Evolutionary conservation across 352 stramenopile species (phyloP), one percentile per base, ranked within the genome.

Genomic region (Blastocystis sp.): DNA sequence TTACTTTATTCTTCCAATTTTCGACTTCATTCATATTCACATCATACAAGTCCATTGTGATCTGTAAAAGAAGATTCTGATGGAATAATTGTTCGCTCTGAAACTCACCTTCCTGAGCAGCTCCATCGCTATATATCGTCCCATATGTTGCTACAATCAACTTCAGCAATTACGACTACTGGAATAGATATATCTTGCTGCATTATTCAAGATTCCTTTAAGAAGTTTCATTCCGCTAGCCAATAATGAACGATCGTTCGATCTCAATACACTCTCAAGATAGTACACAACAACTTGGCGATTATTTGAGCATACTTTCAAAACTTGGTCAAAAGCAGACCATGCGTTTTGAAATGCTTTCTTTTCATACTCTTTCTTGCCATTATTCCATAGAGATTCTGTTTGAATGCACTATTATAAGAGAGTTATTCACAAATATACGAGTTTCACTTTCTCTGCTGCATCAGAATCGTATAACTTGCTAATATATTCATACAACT

Each of bases 11-110:
- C 2, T 66, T n/a, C 23, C 26, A 68, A 64, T 26, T 66, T 15
- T 68, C 8, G 1, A 84, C 50, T 23, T 8, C 37, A 2, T 59
- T n/a, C 3, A 43, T n/a, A 18, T 47, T 41, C 11, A 47, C 8
- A 45, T 84, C 73, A 43, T 66, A 84, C 34, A 84, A n/a, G 20
- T 84, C 53, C 20, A 66, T 66, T 3, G 73, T 84, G 3, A 84
- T 41, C 11, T 20, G 5, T 26, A 54, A n/a, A 18, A 77, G 29
- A 13, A 23, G 37, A n/a, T 77, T 55, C 1, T 56, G 66, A 18
- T 77, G 43, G n/a, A 77, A 77, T 2, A 59, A n/a, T 9, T 53
- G 43, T n/a, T 77, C 56, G 39, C 26, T 13, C 11, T 75, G 63
- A 6, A 75, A 45, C 3, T 55, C 50, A 11, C 3, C 4, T 11